Percentiles rank a stretch among this genome's conserved stretches.
Conservation (phyloP, 2,329 filamentous ascomycete species). For the Sporothrix euskadiensis region DNA sequence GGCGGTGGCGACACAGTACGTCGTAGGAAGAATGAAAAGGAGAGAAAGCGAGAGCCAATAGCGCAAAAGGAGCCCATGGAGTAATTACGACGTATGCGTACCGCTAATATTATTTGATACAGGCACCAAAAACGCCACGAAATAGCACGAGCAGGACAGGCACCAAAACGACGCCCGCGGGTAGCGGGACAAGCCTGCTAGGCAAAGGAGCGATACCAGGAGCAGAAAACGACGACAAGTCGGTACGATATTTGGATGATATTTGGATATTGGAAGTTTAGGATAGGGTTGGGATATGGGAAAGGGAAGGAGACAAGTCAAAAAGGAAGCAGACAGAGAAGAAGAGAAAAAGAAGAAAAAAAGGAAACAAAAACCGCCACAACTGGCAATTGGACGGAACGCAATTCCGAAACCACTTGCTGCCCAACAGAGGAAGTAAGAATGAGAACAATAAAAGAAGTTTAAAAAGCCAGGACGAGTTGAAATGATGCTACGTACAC, state of each 20-base stretch:
- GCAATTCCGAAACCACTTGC: neutral
- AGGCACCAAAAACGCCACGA: neutral
- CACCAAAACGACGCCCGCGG: neutral
- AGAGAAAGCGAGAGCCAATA: neutral
- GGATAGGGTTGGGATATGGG: neutral
- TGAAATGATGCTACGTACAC: neutral
- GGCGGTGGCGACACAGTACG: slow-evolving; percentile 13
- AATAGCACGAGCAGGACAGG: neutral
- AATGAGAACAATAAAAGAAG: neutral
- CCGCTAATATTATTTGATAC: neutral
- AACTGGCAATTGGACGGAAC: neutral
- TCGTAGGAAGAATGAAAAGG: neutral
- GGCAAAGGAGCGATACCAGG: neutral
- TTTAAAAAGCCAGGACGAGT: neutral
- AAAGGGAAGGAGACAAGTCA: neutral
- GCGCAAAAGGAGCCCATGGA: too few relatives aligned
- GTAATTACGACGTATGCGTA: neutral
- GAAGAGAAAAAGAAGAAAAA: neutral
- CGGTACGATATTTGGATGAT: neutral
- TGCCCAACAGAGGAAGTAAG: neutral
- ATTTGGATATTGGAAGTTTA: neutral
- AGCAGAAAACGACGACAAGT: neutral
- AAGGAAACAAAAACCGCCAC: neutral
- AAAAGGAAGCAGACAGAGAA: neutral
- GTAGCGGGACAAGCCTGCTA: neutral